Evolutionary conservation across 225 moss, liverwort and hornwort species (phyloP), one percentile per base, ranked within the genome.

Genomic region (Physcomitrium patens): DNA sequence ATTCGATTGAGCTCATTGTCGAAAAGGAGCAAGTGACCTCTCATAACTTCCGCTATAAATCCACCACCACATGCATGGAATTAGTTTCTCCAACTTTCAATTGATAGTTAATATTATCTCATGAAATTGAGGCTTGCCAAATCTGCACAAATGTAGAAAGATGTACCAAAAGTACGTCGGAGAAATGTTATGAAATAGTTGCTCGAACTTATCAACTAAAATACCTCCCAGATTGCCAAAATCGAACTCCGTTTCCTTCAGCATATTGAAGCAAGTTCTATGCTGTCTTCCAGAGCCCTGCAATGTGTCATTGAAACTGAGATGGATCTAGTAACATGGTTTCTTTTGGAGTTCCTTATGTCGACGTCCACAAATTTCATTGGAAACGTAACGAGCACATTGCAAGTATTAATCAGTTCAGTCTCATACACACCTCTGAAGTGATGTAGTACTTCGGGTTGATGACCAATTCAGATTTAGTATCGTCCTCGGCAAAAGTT

Each of bases 211-310:
- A 46, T 23, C 44, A 19, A 3, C 2, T 7, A 16, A 22, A 1
- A 27, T 60, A 78, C 78, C 72, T 72, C 72, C 78, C 9, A 78
- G 43, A 60, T 78, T 78, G 23, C 78, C 78, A 57, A 46, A 78
- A 43, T 42, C n/a, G 52, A 48, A 78, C 1, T 78, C 52, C 2
- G 13, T 18, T 65, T 78, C 78, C 3, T 43, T 72, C 0, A 67
- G 41, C 37, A 78, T 49, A 9, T 78, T 78, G 18, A 78, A 67
- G 57, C 78, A 78, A 60, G 12, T 43, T 67, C 72, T 72, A 41
- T 16, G 27, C 1, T 28, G 63, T 26, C 45, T 45, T 45, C 44
- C 24, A 28, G 0, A 8, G 24, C 44, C 69, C 69, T 68, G 5
- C 11, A 69, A 37, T 37, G 31, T 37, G 14, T n/a, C 15, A 11